phyloP scores from a whole-genome alignment of 768 basidiomycete genomes.

The Boletus vinaceobasis region DNA sequence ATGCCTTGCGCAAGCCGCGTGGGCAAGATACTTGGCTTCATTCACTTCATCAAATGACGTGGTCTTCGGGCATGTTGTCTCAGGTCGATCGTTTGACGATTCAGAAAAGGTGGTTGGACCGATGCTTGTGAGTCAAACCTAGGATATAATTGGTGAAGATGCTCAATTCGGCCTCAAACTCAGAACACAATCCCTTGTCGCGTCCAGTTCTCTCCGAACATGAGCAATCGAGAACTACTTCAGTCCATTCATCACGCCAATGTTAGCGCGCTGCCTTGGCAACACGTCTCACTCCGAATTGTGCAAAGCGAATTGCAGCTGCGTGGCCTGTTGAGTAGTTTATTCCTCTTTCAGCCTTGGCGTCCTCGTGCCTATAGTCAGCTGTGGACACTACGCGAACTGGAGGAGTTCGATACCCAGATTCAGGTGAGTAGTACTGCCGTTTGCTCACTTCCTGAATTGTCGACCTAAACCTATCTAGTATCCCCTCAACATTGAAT shows the following conservation, averaged over 20 bases:
- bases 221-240: slow-evolving; percentile 35
- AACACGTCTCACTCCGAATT: slow-evolving; percentile 43
- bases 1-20: slow-evolving; percentile 35
- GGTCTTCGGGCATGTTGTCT: slow-evolving; percentile 46
- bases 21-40: slow-evolving; percentile 26
- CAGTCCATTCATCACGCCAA: slow-evolving; percentile 37
- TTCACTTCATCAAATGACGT: slow-evolving; percentile 30
- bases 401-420: slow-evolving; percentile 13
- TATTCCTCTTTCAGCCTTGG: slow-evolving; percentile 44
- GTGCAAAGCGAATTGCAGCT: slow-evolving; percentile 36
- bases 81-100: slow-evolving; percentile 39
- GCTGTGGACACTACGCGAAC: slow-evolving; percentile 24
- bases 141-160: background rate
- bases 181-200: slow-evolving; percentile 49
- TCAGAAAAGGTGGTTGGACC: slow-evolving; percentile 46
- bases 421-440: slow-evolving; percentile 28
- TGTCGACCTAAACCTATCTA: slow-evolving; percentile 12
- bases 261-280: slow-evolving; percentile 39
- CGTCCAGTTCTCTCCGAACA: slow-evolving; percentile 26
- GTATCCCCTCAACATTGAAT: slow-evolving; percentile 46
- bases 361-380: background rate
- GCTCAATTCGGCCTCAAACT: background rate
- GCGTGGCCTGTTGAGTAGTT: slow-evolving; percentile 37
- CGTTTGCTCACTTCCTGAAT: slow-evolving; percentile 1
- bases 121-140: slow-evolving; percentile 36